phyloP scores from a whole-genome alignment of 257 asterid species.

The Eucommia ulmoides region DNA sequence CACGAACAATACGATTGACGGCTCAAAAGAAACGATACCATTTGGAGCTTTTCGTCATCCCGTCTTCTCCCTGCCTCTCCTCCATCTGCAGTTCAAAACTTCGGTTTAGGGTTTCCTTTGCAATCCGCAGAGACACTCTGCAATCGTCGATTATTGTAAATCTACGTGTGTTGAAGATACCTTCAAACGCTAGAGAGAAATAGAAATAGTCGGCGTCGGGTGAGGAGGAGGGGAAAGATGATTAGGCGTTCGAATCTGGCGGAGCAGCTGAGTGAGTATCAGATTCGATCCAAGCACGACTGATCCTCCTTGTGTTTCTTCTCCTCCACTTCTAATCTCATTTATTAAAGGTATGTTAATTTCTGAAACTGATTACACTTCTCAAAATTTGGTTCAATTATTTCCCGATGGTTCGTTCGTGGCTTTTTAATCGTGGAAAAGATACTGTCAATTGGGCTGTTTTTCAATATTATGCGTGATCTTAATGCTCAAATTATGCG shows the following conservation, averaged over 20 bases:
- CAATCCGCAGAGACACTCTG: too few species aligned
- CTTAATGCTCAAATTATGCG: too few species aligned
- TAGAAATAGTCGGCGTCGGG: background rate
- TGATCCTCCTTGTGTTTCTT: background rate
- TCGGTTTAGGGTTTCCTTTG: too few species aligned
- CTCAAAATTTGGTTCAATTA: too few species aligned
- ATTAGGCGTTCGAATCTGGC: slow-evolving; percentile 3
- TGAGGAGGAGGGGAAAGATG: background rate
- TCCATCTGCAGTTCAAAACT: background rate
- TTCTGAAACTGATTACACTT: too few species aligned
- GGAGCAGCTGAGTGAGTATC: slow-evolving; percentile 4
- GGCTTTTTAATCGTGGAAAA: too few species aligned
- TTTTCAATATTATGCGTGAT: too few species aligned
- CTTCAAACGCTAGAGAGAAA: background rate
- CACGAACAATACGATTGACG: too few species aligned
- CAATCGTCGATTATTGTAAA: background rate
- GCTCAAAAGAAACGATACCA: too few species aligned
- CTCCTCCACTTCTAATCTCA: background rate
- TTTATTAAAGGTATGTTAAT: background rate
- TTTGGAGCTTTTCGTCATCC: background rate
- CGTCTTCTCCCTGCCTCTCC: background rate
- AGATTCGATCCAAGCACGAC: background rate
- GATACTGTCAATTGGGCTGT: too few species aligned
- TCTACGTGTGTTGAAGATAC: background rate
- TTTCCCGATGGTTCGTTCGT: too few species aligned